Conservation (phyloP, 345 rosid genomes). For the Citrus trifoliata region DNA sequence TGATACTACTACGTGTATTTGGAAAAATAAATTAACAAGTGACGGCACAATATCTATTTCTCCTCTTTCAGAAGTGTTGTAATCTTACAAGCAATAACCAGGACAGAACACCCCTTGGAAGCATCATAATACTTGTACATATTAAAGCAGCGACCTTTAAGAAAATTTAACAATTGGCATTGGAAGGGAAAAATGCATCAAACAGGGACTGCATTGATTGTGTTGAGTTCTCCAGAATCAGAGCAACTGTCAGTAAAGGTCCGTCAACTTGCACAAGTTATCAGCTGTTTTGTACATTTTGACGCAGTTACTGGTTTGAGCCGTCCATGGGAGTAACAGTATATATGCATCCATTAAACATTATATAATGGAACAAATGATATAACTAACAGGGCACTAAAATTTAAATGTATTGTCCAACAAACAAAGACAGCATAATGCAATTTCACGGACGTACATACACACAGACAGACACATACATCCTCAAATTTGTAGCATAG, state of each 20-base stretch:
- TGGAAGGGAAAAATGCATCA: too few relatives aligned
- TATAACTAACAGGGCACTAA: background rate
- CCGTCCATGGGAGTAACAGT: background rate
- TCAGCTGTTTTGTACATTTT: background rate
- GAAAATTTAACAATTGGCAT: too few relatives aligned
- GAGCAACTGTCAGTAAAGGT: too few relatives aligned
- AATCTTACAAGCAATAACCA: background rate
- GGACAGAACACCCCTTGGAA: background rate
- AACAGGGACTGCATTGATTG: too few relatives aligned
- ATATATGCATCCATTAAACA: background rate
- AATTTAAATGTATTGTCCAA: slow-evolving; percentile 14
- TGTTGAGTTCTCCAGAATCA: too few relatives aligned
- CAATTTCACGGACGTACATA: background rate
- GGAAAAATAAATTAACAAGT: background rate
- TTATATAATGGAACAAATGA: background rate
- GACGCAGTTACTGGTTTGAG: background rate
- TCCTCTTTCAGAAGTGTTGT: background rate
- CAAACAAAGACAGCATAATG: background rate
- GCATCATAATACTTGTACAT: background rate
- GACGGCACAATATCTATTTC: too few relatives aligned
- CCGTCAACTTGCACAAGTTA: background rate
- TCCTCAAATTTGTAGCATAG: background rate
- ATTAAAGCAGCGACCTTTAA: too few relatives aligned
- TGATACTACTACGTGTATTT: background rate
- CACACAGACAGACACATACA: background rate